Conservation (phyloP, 257 asterid genomes). For the Hygrophila difformis region DNA sequence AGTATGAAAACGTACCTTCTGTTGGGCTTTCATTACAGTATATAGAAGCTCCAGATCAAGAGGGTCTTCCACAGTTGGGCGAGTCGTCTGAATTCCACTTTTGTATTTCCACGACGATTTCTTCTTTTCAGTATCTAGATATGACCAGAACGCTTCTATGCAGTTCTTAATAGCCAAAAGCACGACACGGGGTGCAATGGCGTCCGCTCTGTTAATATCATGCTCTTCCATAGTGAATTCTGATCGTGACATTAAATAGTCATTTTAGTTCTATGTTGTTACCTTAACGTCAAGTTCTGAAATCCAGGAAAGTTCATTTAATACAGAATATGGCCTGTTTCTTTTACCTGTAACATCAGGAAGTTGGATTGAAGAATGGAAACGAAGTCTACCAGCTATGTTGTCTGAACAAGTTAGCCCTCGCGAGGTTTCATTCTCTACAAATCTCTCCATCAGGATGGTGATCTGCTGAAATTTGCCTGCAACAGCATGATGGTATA, state of each 20-base stretch:
- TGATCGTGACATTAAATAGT: not conserved
- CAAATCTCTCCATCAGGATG: constrained; percentile 39
- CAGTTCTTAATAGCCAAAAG: constrained; percentile 37
- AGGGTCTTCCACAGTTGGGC: constrained; percentile 50
- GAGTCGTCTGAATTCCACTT: constrained; percentile 8
- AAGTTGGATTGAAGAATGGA: constrained; percentile 39
- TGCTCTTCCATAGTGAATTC: constrained; percentile 16
- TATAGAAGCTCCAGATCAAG: constrained; percentile 37
- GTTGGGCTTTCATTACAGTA: constrained; percentile 21
- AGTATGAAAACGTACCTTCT: constrained; percentile 27
- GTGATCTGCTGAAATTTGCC: constrained; percentile 35
- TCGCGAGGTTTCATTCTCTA: constrained; percentile 33
- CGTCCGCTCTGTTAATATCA: constrained; percentile 21
- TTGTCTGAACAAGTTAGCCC: constrained; percentile 20
- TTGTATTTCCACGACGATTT: constrained; percentile 25
- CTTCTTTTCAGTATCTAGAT: constrained; percentile 24
- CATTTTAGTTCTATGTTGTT: not conserved
- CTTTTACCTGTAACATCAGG: constrained; percentile 44
- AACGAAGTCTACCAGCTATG: constrained; percentile 28
- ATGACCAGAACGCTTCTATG: constrained; percentile 38
- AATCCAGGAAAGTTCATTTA: too few relatives aligned
- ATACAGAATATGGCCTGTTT: too few relatives aligned
- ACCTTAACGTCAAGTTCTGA: too few relatives aligned
- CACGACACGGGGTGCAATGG: constrained; percentile 25
- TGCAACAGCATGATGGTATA: constrained; percentile 18